Evolutionary conservation across 208 protist genomes (phyloP).

Genomic region (Herpetomonas tarakana): DNA sequence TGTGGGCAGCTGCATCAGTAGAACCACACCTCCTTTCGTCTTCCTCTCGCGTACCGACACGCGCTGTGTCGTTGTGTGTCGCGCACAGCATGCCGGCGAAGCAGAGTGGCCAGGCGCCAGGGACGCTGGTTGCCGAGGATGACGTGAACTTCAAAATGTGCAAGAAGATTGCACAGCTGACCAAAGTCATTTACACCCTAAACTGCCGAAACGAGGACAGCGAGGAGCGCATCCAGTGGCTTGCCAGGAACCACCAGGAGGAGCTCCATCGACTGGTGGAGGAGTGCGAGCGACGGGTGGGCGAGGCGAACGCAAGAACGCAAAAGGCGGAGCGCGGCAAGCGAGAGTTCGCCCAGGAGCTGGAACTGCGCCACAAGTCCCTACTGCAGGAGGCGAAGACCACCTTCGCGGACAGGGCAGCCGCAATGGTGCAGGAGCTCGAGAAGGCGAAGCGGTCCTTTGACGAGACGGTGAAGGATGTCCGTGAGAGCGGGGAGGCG

Average conservation of each 20-base stretch:
- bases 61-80: no score
- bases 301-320: conserved; percentile 25
- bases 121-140: conserved; percentile 20
- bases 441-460: conserved; percentile 41
- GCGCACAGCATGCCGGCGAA: no score
- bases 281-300: conserved; percentile 64
- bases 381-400: conserved; percentile 39
- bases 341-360: conserved; percentile 10
- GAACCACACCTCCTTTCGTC: no score
- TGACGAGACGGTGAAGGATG: conserved; percentile 31
- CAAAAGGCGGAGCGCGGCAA: conserved; percentile 26
- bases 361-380: conserved; percentile 23
- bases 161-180: conserved; percentile 98
- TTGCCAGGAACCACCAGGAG: conserved; percentile 63
- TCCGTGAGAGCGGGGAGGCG: conserved; percentile 19
- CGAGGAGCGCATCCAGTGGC: conserved; percentile 70
- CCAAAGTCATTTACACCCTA: conserved; percentile 96
- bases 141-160: conserved; percentile 94
- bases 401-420: conserved; percentile 32
- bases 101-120: background rate
- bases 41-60: no score
- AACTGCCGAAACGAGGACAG: conserved; percentile 95
- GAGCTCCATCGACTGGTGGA: conserved; percentile 82
- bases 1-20: no score
- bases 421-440: conserved; percentile 32